These are phyloP conservation scores for Myrica gale DNA, from an alignment of 306 rosid genomes.

Conservation along the genomic window DNA sequence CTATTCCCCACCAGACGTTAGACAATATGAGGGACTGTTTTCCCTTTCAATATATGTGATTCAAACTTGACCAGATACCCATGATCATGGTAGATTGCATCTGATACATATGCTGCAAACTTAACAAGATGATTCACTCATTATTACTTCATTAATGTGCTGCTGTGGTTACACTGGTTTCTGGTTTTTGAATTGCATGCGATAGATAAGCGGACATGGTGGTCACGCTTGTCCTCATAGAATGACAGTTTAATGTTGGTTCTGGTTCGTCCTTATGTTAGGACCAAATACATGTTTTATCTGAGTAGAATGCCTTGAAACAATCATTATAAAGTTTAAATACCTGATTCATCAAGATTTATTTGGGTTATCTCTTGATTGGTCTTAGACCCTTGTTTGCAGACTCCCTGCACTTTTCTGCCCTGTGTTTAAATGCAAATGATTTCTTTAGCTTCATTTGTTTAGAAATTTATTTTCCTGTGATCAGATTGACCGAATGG, in stretches of 20 bases:
- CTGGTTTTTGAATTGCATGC: not conserved
- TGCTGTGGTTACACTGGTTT: not conserved
- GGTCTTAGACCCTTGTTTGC: conserved; percentile 1
- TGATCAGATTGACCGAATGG: conserved; percentile 77
- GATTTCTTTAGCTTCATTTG: not conserved
- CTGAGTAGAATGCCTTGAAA: not conserved
- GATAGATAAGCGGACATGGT: conserved; percentile 11
- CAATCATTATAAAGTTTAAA: not conserved
- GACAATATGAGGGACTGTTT: not conserved
- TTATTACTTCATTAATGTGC: not conserved
- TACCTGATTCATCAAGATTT: not conserved
- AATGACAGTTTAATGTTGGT: conserved; percentile 12
- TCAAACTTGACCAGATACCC: not conserved
- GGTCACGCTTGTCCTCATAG: conserved; percentile 24
- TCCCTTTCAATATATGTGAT: not conserved
- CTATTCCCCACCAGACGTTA: not conserved
- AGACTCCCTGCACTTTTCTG: not conserved
- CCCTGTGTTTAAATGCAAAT: conserved; percentile 12
- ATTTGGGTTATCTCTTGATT: not conserved
- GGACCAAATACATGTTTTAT: not conserved
- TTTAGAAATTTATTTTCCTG: conserved; percentile 24
- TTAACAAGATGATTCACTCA: not conserved
- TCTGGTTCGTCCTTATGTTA: not conserved
- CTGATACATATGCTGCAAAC: not conserved
- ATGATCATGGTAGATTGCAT: not conserved